phyloP scores from a whole-genome alignment of 768 basidiomycete genomes.

The Phanerodontia chrysosporium region DNA sequence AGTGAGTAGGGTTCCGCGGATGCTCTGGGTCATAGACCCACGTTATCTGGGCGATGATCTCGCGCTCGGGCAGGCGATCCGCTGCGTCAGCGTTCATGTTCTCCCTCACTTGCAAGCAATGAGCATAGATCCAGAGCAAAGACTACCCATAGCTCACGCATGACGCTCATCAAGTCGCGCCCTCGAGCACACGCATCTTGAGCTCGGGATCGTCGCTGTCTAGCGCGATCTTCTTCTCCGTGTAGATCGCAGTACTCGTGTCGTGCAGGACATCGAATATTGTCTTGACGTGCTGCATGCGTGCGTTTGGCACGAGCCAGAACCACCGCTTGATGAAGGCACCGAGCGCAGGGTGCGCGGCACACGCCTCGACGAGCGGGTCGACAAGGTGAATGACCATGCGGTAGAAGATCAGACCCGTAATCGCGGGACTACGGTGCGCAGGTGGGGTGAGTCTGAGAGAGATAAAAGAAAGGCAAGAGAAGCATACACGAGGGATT shows the following conservation, averaged over 20 bases:
- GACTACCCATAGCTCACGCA: slow-evolving; percentile 16
- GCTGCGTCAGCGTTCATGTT: slow-evolving; percentile 18
- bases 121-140: background rate
- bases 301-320: slow-evolving; percentile 8
- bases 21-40: slow-evolving; percentile 5
- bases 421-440: background rate
- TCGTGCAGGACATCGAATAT: slow-evolving; percentile 15
- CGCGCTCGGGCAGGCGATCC: slow-evolving; percentile 23
- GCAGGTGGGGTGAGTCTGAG: background rate
- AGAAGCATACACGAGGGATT: slow-evolving; percentile 27
- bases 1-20: background rate
- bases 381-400: background rate
- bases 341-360: background rate
- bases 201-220: slow-evolving; percentile 15
- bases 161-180: slow-evolving; percentile 28
- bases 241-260: slow-evolving; percentile 14
- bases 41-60: slow-evolving; percentile 25
- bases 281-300: slow-evolving; percentile 9
- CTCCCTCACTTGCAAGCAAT: slow-evolving; percentile 14
- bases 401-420: background rate
- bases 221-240: slow-evolving; percentile 17
- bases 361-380: background rate
- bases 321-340: slow-evolving; percentile 20
- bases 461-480: background rate
- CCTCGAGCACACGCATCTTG: slow-evolving; percentile 19